Evolutionary conservation across 768 basidiomycete genomes (phyloP), one percentile per base, ranked within the genome.

Genomic region (Mycena leptocephala): DNA sequence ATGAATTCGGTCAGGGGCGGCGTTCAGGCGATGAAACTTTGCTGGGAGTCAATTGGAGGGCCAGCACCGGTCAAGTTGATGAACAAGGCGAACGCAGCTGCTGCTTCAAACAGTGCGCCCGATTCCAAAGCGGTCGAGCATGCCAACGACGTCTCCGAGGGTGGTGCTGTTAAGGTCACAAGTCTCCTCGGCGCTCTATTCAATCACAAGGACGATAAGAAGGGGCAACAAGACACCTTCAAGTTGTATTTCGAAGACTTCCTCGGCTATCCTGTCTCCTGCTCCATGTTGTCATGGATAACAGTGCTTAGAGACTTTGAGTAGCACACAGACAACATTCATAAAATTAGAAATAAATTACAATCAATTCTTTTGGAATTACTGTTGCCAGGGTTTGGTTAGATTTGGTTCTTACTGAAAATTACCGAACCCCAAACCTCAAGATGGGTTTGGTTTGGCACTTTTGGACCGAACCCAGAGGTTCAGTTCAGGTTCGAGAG

Each of bases 81-180:
- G 56, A 83, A 82, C 61, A 66, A 76, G 26, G 80, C 74, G 33
- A 85, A 85, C 67, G 78, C 70, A 6, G 82, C 82, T n/a, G 66
- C 66, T 70, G 51, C 48, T 41, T 5, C 48, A 26, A 55, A 55
- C 9, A 68, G 35, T 20, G 51, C 32, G 3, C 30, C 18, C 24
- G 66, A 53, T 39, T 55, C 66, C n/a, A 28, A 37, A 5, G 66
- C 51, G 0, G 22, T 59, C 43, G 30, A 46, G 32, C 28, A 51
- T n/a, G 56, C 46, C 3, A 8, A 11, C 5, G 33, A 35, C 0
- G 43, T 14, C 1, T 46, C 41, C 13, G 46, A 61, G 3, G 59
- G 58, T 11, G 70, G 58, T 3, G 70, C 43, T 0, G 46, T 62
- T 13, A 70, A 70, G n/a, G 9, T 62, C 2, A 62, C 59, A 22